Evolutionary conservation across 768 basidiomycete genomes (phyloP), one percentile per base, ranked within the genome.

Genomic region (Baorangia bicolor): DNA sequence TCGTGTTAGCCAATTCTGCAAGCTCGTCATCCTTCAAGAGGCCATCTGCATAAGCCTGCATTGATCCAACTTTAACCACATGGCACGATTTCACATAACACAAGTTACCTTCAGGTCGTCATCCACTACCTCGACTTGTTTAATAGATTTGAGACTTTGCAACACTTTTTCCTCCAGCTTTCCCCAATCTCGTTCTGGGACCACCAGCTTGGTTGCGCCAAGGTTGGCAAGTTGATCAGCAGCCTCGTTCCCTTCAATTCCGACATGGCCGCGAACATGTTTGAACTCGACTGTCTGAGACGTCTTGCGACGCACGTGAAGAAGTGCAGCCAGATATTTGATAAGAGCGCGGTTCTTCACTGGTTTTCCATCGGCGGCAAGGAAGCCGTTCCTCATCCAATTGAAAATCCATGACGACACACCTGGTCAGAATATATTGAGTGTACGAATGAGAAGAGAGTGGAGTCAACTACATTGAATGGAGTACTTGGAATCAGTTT

Each of bases 401-500:
- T 74, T 78, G 4, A 72, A 75, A 8, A 92, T 73, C 89, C 90
- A 96, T 14, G 72, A 65, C 0, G 77, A 69, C 65, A 93, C 78
- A 64, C 89, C 92, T 94, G 64, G 14, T 41, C 7, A 42, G n/a
- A 33, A 35, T n/a, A 13, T 4, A n/a, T 43, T 66, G 46, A 64
- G 42, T 7, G 53, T 35, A 30, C 37, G 21, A n/a, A 46, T 14
- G 13, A 41, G 20, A 27, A 53, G 49, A 28, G 53, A 55, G 23
- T 23, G n/a, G 51, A 53, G 51, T 27, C 28, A 18, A 16, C 7
- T 57, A 94, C 94, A 94, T 46, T 83, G 73, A 4, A 93, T 92
- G 1, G 85, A 85, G 64, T 97, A 97, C 42, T 82, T 73, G 0
- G 94, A 97, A 70, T 98, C 95, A 0, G 91, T 87, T 62, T 87